Base-by-base conservation (phyloP, 139 green algal species). In the Edaphochlamys debaryana region DNA sequence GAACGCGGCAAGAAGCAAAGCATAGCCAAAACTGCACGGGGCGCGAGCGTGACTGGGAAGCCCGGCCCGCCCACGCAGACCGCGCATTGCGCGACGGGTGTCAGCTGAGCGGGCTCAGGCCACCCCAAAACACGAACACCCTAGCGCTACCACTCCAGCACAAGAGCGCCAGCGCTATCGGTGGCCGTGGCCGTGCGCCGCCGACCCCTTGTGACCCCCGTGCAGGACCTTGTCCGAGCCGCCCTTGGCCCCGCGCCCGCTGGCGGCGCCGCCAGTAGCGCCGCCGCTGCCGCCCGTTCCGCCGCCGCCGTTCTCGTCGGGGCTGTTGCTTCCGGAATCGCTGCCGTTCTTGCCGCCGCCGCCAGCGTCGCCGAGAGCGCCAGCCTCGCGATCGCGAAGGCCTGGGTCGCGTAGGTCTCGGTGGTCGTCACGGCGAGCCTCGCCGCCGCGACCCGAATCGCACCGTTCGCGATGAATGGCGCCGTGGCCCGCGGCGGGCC, bases 251-350 rank as follows among this genome's bases (percentile, higher is more conserved):
- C 42, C 42, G 23, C 75, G 37, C n/a, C n/a, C n/a, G n/a, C n/a
- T n/a, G n/a, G n/a, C n/a, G 38, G 32, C 72, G 9, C 42, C 69
- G n/a, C 69, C 68, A 38, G 8, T 37, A 8, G 25, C 27, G 40
- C 40, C 68, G 13, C 67, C 67, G 37, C 67, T 32, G 37, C 69
- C 69, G n/a, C n/a, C n/a, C n/a, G n/a, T n/a, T 42, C 48, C 60
- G 32, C 60, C 60, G 42, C 80, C 69, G 6, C 84, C 75, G 37
- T 80, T 87, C 73, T 90, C 80, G 56, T 88, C 89, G 2, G 89
- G 89, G 27, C 85, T 90, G 86, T 92, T 93, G 63, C 79, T 90
- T 29, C 90, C 90, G 32, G 75, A 88, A 71, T 92, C 88, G 15
- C 84, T 90, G 69, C 90, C 89, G 54, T 90, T 91, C 78, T 90